phyloP scores from a whole-genome alignment of 1,284 basidiomycete genomes.

The Irpex rosettiformis region DNA sequence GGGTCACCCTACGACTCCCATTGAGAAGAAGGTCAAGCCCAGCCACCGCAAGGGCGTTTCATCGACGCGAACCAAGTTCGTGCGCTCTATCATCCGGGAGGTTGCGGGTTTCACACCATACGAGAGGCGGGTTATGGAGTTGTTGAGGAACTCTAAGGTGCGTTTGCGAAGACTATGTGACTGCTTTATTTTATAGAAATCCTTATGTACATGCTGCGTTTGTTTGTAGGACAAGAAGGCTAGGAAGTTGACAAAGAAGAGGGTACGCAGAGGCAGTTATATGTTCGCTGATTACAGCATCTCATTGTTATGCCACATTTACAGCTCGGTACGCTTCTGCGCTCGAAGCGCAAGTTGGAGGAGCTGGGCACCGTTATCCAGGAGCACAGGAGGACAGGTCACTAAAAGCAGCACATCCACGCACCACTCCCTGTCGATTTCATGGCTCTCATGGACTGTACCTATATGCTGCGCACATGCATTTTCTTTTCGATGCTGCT shows the following conservation, averaged over 20 bases:
- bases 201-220: background rate
- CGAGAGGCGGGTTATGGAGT: conserved; percentile 97
- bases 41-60: conserved; percentile 91
- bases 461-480: conserved; percentile 7
- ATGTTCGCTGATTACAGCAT: background rate
- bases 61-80: conserved; percentile 86
- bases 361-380: conserved; percentile 90
- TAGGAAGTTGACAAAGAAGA: conserved; percentile 96
- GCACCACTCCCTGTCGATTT: conserved; percentile 16
- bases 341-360: conserved; percentile 97
- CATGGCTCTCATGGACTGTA: conserved; percentile 17
- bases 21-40: conserved; percentile 78
- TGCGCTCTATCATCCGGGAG: conserved; percentile 89
- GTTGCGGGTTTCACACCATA: conserved; percentile 98
- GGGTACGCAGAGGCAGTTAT: conserved; percentile 55
- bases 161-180: conserved; percentile 24
- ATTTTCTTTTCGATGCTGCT: background rate
- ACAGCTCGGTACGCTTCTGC: conserved; percentile 91
- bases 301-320: conserved; percentile 13
- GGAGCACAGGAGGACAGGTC: conserved; percentile 78
- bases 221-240: conserved; percentile 89
- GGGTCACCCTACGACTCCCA: conserved; percentile 89
- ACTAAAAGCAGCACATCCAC: conserved; percentile 38
- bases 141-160: conserved; percentile 98
- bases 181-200: background rate